Base-by-base conservation (phyloP, 805 yeast species). In the Nakazawaea sp. region DNA sequence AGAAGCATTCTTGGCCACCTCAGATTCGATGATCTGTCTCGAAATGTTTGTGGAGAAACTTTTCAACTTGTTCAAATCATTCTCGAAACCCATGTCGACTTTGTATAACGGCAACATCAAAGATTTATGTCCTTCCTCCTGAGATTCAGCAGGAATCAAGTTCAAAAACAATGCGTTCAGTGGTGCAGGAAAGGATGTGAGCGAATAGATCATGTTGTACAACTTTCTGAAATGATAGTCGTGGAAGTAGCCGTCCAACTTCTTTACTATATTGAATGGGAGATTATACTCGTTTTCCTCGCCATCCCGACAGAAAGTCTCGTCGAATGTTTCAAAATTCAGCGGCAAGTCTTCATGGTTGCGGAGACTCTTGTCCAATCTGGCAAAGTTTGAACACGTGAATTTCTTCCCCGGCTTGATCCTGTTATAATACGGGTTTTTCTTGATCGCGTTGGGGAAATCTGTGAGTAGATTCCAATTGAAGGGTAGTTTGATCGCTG, bases 391-490 rank as follows among this genome's bases (percentile, higher is more conserved):
- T 9, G 17, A 18, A 27, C 40, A 36, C 7, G 19, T 27, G 17
- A 18, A 16, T 18, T 27, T 29, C 23, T 33, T 18, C n/a, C n/a
- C n/a, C 5, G 16, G 17, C 3, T 19, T n/a, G 3, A 38, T 18
- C 18, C 30, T 25, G 30, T 18, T 12, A 21, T 16, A 33, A 9
- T 25, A 19, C 5, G 28, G 15, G 29, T 38, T 30, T 2, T 30
- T 16, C 15, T 26, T n/a, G 12, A 38, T 25, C 15, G 12, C 8
- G 6, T 20, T 19, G 11, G 23, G 27, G 10, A 23, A 20, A 13
- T 38, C 26, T 25, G 34, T 29, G 17, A 40, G 17, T 9, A 40
- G 18, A 32, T 40, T 35, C 43, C 43, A 40, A 29, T 35, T 36
- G 28, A 40, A 40, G 5, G 43, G 43, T 16, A 40, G 30, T 19